Evolutionary conservation across 1,284 basidiomycete genomes (phyloP), one percentile per base, ranked within the genome.

Genomic region (Sporisorium iseilematis-ciliati): DNA sequence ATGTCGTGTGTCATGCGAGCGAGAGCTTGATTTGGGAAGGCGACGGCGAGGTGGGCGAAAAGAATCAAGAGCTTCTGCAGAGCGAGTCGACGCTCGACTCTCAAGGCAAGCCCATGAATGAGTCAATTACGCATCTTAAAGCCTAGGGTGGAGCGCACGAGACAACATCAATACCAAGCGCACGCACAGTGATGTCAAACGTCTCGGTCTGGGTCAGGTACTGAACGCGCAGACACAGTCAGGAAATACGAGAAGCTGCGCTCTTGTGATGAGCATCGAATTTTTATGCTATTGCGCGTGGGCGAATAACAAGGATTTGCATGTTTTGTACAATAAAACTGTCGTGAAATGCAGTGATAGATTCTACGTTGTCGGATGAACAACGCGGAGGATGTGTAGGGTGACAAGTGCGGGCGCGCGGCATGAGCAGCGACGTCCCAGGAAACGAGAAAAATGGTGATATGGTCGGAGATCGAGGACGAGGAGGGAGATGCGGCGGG

Each of bases 131-230:
- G 33, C 33, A 12, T 33, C 7, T 33, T 33, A 14, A 14, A 38
- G n/a, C n/a, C n/a, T n/a, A n/a, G n/a, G n/a, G n/a, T n/a, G n/a
- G n/a, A n/a, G n/a, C n/a, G n/a, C n/a, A 57, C 49, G 65, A 69
- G 8, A 77, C 64, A 43, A 74, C 51, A 12, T 65, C 69, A 4
- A 73, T 63, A 57, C 74, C 77, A 23, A 77, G 71, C 21, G 77
- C 65, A 43, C 77, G 65, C 1, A 76, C 72, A 18, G 56, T 65
- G 35, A 78, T 65, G 57, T 65, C 66, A 45, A 70, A 75, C 61
- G 66, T 72, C 61, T 78, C 73, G 29, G 76, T 75, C 59, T 75
- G 62, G 4, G 56, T 59, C 10, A 77, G 66, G 61, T 79, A 79
- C 56, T 79, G 78, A 25, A 79, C 70, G n/a, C n/a, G n/a, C n/a